Conservation (phyloP, 371 early-diverging fungal genomes). For the Umbelopsis sp. region DNA sequence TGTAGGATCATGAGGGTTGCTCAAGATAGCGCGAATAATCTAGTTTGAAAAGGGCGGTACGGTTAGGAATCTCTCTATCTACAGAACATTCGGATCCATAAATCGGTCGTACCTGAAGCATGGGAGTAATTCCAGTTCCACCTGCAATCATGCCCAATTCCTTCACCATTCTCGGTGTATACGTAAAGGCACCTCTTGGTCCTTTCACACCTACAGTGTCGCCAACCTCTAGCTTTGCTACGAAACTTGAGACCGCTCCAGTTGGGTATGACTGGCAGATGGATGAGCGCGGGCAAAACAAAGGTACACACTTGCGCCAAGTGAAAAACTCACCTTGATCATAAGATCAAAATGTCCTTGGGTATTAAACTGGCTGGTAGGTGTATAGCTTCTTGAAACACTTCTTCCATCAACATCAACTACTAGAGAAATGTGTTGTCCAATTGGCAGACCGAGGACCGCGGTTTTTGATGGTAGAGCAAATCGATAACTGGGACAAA, state of each 20-base stretch:
- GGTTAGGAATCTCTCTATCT: too few species aligned
- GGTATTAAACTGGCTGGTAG: constrained; percentile 76
- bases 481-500: constrained; percentile 75
- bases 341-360: constrained; percentile 84
- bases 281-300: too few species aligned
- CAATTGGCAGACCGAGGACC: constrained; percentile 80
- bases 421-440: constrained; percentile 86
- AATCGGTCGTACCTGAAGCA: constrained; percentile 70
- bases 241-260: constrained; percentile 83
- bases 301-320: too few species aligned
- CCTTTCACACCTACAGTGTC: constrained; percentile 85
- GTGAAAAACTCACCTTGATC: constrained; percentile 63
- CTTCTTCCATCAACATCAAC: constrained; percentile 78
- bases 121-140: constrained; percentile 93
- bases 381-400: constrained; percentile 88
- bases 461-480: constrained; percentile 63
- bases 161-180: constrained; percentile 81
- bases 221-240: constrained; percentile 78
- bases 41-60: constrained; percentile 16
- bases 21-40: constrained; percentile 77
- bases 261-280: constrained; percentile 75
- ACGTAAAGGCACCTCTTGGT: constrained; percentile 91
- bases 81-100: not conserved
- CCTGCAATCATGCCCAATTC: constrained; percentile 94
- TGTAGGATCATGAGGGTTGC: constrained; percentile 81